Base-by-base conservation (phyloP, 805 yeast genomes). In the Wickerhamiella vanderwaltii region DNA sequence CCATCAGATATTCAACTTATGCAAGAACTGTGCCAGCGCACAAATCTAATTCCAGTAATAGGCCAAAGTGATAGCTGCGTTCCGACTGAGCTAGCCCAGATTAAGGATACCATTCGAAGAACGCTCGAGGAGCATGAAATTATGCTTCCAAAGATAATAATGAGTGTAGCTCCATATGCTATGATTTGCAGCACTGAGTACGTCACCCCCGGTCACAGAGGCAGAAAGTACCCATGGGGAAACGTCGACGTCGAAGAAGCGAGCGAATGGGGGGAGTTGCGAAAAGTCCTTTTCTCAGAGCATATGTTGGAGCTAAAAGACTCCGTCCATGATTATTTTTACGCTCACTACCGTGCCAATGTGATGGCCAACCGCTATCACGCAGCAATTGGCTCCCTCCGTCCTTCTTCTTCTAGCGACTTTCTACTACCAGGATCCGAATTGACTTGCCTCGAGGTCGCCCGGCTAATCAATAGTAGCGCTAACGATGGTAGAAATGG, bases 1-100 rank as follows among this genome's bases (percentile, higher is more conserved):
- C 20, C 38, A 5, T 13, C 24, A 3, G 38, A 34, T 23, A 13
- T 34, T 19, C 22, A 6, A 20, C 18, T 16, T 5, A 34, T 34
- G 38, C 25, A 20, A 12, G 38, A 34, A 9, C 24, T 34, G 12
- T n/a, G 20, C 18, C n/a, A 9, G n/a, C 28, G 29, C 6, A 24
- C 29, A 11, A 34, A 24, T n/a, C 29, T 34, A n/a, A 24, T 34
- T 4, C 38, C 38, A 7, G 29, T 34, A 12, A 20, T 34, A 23
- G n/a, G 29, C 9, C 28, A 20, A 16, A 12, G 24, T 12, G 38
- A 34, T 20, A 23, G 38, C 20, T 34, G 35, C 25, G 20, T 16
- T 18, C 25, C 35, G 12, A 24, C 6, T 6, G 35, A 31, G 35
- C 35, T 31, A 23, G 24, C 23, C 6, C 35, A 31, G 6, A 31